These are phyloP conservation scores for Wickerhamiella alocasiicola DNA, from an alignment of 805 yeast genomes.

Conservation along the genomic window DNA sequence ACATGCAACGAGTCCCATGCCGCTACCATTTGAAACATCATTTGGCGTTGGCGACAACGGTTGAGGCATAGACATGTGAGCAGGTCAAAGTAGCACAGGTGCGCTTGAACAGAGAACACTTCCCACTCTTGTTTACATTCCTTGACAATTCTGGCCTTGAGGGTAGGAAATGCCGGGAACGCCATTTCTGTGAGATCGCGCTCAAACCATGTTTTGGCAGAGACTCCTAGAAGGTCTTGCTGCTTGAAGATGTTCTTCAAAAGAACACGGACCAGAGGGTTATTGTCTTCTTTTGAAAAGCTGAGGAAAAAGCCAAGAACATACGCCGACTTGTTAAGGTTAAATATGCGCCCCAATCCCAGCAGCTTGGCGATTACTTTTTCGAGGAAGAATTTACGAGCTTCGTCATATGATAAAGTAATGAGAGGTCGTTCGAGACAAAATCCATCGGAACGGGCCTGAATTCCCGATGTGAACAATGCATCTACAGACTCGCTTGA, in stretches of 20 bases:
- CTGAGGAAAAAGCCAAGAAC: conserved; percentile 24
- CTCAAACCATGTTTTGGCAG: conserved; percentile 22
- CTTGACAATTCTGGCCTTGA: conserved; percentile 21
- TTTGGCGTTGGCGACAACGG: conserved; percentile 73
- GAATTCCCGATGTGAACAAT: conserved; percentile 19
- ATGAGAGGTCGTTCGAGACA: conserved; percentile 21
- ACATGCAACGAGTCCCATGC: conserved; percentile 77
- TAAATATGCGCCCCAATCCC: conserved; percentile 13
- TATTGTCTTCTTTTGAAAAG: conserved; percentile 22
- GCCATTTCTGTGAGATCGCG: conserved; percentile 35
- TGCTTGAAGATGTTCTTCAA: conserved; percentile 15
- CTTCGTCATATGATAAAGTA: conserved; percentile 14
- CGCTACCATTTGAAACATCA: conserved; percentile 41
- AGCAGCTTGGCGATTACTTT: conserved; percentile 16
- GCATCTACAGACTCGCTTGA: not conserved
- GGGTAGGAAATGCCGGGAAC: conserved; percentile 28
- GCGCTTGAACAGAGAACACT: conserved; percentile 25
- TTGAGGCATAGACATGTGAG: conserved; percentile 45
- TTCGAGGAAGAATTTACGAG: conserved; percentile 16
- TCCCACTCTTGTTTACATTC: conserved; percentile 21
- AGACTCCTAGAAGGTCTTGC: conserved; percentile 14
- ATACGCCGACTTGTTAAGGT: conserved; percentile 22
- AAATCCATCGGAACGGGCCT: conserved; percentile 21
- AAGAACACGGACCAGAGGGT: conserved; percentile 23
- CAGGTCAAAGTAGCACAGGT: conserved; percentile 37